Conservation (phyloP, 257 asterid genomes). For the Anisodus tanguticus region DNA sequence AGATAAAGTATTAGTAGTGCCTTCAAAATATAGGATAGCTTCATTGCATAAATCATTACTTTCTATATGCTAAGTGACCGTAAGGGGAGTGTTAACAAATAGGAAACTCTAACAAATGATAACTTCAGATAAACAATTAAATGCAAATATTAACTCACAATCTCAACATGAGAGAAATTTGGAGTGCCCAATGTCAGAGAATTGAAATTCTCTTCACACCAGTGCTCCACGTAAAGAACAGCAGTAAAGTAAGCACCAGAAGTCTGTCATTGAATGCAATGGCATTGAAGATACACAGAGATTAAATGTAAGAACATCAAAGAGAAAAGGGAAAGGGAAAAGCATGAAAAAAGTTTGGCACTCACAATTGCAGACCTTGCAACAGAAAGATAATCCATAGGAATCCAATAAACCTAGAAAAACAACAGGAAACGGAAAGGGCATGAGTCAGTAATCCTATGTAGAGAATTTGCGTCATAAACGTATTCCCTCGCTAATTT, state of each 20-base stretch:
- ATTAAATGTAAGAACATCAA: slow-evolving; percentile 27
- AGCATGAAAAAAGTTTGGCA: slow-evolving; percentile 24
- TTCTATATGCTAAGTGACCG: slow-evolving; percentile 28
- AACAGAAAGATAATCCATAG: slow-evolving; percentile 81
- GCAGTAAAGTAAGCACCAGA: slow-evolving; percentile 97
- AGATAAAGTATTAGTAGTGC: slow-evolving; percentile 36
- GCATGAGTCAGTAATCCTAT: slow-evolving; percentile 32
- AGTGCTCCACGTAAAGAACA: slow-evolving; percentile 87
- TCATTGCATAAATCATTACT: slow-evolving; percentile 15
- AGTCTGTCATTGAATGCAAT: slow-evolving; percentile 54
- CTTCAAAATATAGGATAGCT: slow-evolving; percentile 20
- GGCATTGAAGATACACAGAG: slow-evolving; percentile 24
- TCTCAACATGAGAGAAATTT: slow-evolving; percentile 89
- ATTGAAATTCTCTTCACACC: slow-evolving; percentile 92
- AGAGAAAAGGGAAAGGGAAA: slow-evolving; percentile 17
- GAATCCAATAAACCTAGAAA: slow-evolving; percentile 90
- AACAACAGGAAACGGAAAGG: slow-evolving; percentile 21
- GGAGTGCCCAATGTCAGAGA: slow-evolving; percentile 85
- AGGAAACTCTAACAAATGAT: slow-evolving; percentile 18
- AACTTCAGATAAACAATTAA: background rate
- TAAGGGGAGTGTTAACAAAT: slow-evolving; percentile 10
- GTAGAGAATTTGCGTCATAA: slow-evolving; percentile 21
- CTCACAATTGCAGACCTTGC: slow-evolving; percentile 91
- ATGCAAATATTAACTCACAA: slow-evolving; percentile 52
- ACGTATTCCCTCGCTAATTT: slow-evolving; percentile 4